Evolutionary conservation across 2,329 filamentous ascomycete genomes (phyloP).

Genomic region (Sporothrix brasiliensis): DNA sequence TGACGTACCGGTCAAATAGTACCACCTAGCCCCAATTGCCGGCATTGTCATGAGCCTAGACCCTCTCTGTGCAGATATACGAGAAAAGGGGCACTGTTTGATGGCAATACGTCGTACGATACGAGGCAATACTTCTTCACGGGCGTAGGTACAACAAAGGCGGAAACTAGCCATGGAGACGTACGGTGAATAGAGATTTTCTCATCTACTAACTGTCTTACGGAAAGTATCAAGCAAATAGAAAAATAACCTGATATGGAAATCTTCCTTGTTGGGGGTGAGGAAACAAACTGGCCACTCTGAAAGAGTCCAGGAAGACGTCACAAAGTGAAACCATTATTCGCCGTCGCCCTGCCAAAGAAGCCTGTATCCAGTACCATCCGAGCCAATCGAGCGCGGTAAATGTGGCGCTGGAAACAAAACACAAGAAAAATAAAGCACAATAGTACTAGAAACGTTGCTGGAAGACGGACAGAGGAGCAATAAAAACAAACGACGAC

Average conservation of each 20-base stretch:
- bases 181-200: neutral
- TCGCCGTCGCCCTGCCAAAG: conserved; percentile 17
- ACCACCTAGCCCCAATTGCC: neutral
- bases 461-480: neutral
- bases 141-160: neutral
- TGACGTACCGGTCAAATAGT: neutral
- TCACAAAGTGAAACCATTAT: conserved; percentile 20
- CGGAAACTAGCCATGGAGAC: conserved; percentile 22
- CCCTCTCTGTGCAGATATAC: neutral
- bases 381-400: neutral
- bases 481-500: conserved; percentile 2
- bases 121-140: neutral
- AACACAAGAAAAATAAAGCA: neutral
- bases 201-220: too few species aligned
- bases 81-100: neutral
- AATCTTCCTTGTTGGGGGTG: neutral
- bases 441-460: neutral
- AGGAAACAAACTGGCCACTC: neutral
- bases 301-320: neutral
- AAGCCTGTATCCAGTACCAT: neutral
- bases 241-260: too few species aligned
- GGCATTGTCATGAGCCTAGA: neutral
- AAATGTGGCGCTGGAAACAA: conserved; percentile 3
- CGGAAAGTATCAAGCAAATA: too few species aligned
- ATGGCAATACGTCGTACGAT: neutral